Evolutionary conservation across 73 alveolate species (phyloP).

Genomic region (Paramecium pentaurelia): DNA sequence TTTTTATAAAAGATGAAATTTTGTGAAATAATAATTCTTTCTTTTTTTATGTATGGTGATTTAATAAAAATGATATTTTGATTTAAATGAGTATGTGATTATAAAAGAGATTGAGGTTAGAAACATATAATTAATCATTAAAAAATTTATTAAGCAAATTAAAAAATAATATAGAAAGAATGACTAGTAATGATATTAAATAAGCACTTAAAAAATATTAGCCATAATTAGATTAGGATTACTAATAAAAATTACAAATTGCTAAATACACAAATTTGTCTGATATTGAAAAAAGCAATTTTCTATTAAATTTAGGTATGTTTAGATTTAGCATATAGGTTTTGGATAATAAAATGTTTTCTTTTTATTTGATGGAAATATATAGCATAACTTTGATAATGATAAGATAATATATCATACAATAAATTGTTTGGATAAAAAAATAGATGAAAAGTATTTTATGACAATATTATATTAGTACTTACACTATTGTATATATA

Average conservation of each 20-base stretch:
- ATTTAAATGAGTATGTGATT: not conserved
- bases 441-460: not conserved
- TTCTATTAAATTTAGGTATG: not conserved
- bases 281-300: constrained; percentile 38
- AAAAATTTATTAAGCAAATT: not conserved
- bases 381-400: not conserved
- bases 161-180: not conserved
- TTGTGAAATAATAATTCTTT: no score
- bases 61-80: not conserved
- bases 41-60: no score
- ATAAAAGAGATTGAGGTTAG: not conserved
- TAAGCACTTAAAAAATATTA: not conserved
- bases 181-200: not conserved
- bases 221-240: not conserved
- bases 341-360: not conserved
- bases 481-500: not conserved
- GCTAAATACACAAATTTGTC: constrained; percentile 13
- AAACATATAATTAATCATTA: not conserved
- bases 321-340: not conserved
- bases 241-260: not conserved
- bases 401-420: not conserved
- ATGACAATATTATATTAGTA: not conserved
- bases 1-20: no score
- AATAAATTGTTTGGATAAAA: not conserved
- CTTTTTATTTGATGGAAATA: not conserved